Evolutionary conservation across 148 eudicot species (phyloP), one percentile per base, ranked within the genome.

Genomic region (Fagopyrum homotropicum): DNA sequence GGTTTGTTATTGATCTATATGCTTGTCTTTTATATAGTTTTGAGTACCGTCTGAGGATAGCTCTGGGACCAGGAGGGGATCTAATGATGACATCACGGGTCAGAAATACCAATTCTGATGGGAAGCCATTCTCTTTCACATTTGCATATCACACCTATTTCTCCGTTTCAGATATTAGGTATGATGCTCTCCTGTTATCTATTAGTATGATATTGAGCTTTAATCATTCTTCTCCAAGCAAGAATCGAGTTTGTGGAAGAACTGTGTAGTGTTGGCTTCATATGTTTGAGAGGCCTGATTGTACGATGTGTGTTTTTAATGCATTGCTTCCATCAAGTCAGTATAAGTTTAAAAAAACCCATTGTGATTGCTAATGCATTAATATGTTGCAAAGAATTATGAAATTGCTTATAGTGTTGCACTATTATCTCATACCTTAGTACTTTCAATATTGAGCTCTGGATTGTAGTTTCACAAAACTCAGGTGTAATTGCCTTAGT

Each of bases 161-260:
- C 79, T 95, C 97, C 78, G 97, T 95, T 79, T 92, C 98, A 44
- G 96, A 95, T 83, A 89, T 95, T 86, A 90, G 97, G 98, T 95
- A 84, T 75, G 7, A 49, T 49, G 45, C 9, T 4, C 40, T 72
- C 56, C 16, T 72, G 29, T 51, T 49, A 29, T 72, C 59, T 72
- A 72, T 72, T 48, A 73, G 54, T 14, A 11, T 73, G 75, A 35
- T 73, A 51, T 49, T 14, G 71, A 40, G 44, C 2, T 74, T 74
- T 74, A 26, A 51, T 74, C 46, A 40, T 66, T 66, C 45, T 22
- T 22, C 40, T 26, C 66, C 14, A 9, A 22, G 35, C 35, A 26
- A 60, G 14, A 60, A 60, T 60, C 8, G 64, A 22, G 66, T 60
- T 59, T 26, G 66, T 59, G 30, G 9, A 59, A 59, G 35, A 59